Base-by-base conservation (phyloP, 2,329 filamentous ascomycete genomes). In the Fusarium buxicola region DNA sequence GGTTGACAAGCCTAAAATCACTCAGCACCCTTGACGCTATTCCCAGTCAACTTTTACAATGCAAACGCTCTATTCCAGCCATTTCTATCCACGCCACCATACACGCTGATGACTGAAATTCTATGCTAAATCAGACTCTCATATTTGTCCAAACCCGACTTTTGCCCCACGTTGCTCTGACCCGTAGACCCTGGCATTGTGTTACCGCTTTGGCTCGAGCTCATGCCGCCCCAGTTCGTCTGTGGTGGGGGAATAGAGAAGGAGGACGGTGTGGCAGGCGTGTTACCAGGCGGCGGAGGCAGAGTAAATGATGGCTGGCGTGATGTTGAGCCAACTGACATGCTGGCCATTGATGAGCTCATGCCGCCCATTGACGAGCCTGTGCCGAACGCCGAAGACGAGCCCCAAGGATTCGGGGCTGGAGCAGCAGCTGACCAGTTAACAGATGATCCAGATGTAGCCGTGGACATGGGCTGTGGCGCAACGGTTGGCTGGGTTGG, bases 141-240 rank as follows among this genome's bases (percentile, higher is more conserved):
- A 64, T 90, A 91, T 76, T 87, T 88, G 74, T 89, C 87, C 75
- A 90, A 77, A 0, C 87, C 86, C 6, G 82, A 81, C 68, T 81
- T 82, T 55, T 74, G 76, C 53, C 65, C 58, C 55, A 63, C 68
- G 55, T 46, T 73, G 45, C 66, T 69, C 49, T 35, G 64, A 54
- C 60, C 15, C 41, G 47, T 47, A 24, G 44, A 13, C 18, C 41
- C 51, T 25, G 49, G 35, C 4, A 27, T 39, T 13, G 56, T 32
- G 27, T 53, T 62, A 18, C 40, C 15, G 10, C 21, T 27, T 31
- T 43, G 27, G 8, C 25, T 27, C 11, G 40, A 43, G 11, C 53
- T 51, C 34, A 53, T 69, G n/a, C 51, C 46, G 69, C 51, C 66
- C 72, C 63, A 74, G 49, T 50, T 70, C 10, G 66, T 60, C 35